Base-by-base conservation (phyloP, 2,329 filamentous ascomycete genomes). In the Trichoderma pleuroti region DNA sequence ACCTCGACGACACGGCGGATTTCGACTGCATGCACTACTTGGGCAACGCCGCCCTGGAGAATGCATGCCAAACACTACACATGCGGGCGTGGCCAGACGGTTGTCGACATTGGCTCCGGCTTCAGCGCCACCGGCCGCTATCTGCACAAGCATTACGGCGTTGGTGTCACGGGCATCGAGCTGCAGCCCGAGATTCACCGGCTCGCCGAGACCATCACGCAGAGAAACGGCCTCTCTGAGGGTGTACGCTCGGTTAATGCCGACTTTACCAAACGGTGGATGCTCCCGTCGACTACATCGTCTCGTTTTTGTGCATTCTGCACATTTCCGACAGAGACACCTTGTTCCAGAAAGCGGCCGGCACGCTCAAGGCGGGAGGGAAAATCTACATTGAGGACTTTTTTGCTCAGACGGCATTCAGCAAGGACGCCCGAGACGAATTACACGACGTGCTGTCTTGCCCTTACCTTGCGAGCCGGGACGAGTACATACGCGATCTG, bases 1-100 rank as follows among this genome's bases (percentile, higher is more conserved):
- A 66, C 34, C 63, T 66, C 63, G 24, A 24, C 7, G 63, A 66
- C 49, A 66, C 63, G 16, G 63, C 49, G 10, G 63, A 56, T 36
- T 66, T 66, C n/a, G 63, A 66, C 24, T 66, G 63, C 49, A 66
- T 66, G 63, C 63, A 66, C 63, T 66, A 66, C 24, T n/a, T 57
- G 12, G 63, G 63, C 24, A 52, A 66, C 16, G 2, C 16, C 16
- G 63, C 63, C 30, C 28, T 66, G 49, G 63, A 66, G 3, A 57
- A 66, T 11, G 63, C 63, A 24, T 18, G 30, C 24, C 24, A 21
- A 21, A 28, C 32, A 2, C 10, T 66, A 10, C 32, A 34, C 0
- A 18, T 66, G 63, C 30, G 42, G 42, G 28, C 49, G 11, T 12
- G 49, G 63, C 2, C 63, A 66, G 16, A 66, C 63, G 1, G 63